Percentiles rank a stretch among this genome's conserved stretches.
phyloP scores from a whole-genome alignment of 305 asterid genomes.

The Fraxinus albicans region DNA sequence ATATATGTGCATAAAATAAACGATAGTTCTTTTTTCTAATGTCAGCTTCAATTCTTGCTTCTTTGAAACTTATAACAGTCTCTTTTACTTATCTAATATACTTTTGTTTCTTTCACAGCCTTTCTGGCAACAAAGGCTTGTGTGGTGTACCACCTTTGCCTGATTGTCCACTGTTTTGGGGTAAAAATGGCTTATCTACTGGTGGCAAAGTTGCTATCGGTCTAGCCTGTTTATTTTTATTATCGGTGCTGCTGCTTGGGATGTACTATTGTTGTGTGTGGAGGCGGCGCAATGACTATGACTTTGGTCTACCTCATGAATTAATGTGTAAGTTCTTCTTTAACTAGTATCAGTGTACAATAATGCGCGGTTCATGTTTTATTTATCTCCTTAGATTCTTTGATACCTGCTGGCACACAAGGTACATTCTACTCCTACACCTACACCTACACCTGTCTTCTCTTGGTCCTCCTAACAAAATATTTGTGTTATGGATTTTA shows the following conservation, averaged over 20 bases:
- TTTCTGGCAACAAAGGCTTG: slow-evolving; percentile 79
- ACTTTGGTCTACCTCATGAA: slow-evolving; percentile 80
- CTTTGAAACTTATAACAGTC: not conserved
- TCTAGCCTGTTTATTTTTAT: slow-evolving; percentile 45
- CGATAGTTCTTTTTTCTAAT: not conserved
- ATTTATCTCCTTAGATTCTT: not conserved
- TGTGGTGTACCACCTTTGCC: slow-evolving; percentile 90
- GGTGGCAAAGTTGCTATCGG: slow-evolving; percentile 76
- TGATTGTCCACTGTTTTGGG: slow-evolving; percentile 82
- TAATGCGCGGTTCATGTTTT: not conserved
- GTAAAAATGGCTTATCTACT: slow-evolving; percentile 74
- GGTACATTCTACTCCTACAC: not conserved
- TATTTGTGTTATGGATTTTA: not conserved
- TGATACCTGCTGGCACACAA: not conserved
- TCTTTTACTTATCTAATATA: slow-evolving; percentile 14
- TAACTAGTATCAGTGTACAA: not conserved
- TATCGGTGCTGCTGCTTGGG: slow-evolving; percentile 39
- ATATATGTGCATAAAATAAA: not conserved
- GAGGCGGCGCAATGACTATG: slow-evolving; percentile 78
- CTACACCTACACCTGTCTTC: not conserved
- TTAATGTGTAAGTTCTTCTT: slow-evolving; percentile 60
- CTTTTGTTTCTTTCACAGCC: slow-evolving; percentile 46
- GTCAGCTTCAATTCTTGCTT: not conserved
- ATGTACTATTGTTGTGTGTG: slow-evolving; percentile 42
- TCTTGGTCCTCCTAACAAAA: not conserved